Evolutionary conservation across 352 stramenopile genomes (phyloP).

Genomic region (Blastocystis sp.): DNA sequence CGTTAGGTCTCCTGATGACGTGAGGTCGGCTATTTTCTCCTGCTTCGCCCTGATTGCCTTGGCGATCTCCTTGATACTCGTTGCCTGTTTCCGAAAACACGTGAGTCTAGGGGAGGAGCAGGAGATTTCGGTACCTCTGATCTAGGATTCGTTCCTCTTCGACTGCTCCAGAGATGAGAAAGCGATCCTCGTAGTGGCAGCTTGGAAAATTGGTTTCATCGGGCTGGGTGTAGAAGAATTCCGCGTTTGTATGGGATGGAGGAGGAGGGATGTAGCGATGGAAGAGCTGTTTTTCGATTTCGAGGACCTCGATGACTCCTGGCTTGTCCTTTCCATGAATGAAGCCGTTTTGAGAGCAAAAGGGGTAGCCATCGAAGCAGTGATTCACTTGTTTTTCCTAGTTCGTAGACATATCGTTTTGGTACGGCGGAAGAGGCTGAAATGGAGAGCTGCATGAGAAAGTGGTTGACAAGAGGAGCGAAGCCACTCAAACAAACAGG

Average conservation of each 20-base stretch:
- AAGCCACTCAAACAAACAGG: too few species aligned
- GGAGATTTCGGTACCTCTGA: background rate
- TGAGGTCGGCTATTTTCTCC: conserved; percentile 22
- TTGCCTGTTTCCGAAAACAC: conserved; percentile 19
- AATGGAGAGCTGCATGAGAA: too few species aligned
- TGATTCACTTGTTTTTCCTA: conserved; percentile 35
- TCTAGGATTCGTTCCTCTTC: conserved; percentile 35
- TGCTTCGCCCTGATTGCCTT: conserved; percentile 12
- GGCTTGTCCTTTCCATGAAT: conserved; percentile 17
- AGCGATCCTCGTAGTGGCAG: conserved; percentile 13
- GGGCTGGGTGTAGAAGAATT: background rate
- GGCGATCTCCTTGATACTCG: background rate
- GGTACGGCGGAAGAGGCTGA: too few species aligned
- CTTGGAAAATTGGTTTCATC: conserved; percentile 16
- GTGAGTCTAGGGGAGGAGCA: background rate
- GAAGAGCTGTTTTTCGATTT: conserved; percentile 52
- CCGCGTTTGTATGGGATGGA: background rate
- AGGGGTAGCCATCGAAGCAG: background rate
- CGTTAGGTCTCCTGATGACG: background rate
- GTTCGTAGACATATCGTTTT: too few species aligned
- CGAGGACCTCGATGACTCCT: conserved; percentile 28
- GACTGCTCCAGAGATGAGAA: background rate
- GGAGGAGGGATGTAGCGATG: conserved; percentile 10
- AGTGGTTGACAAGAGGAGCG: too few species aligned
- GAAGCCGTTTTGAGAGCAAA: conserved; percentile 9